Base-by-base conservation (phyloP, 192 early-diverging fungal species). In the Endogone sp. region DNA sequence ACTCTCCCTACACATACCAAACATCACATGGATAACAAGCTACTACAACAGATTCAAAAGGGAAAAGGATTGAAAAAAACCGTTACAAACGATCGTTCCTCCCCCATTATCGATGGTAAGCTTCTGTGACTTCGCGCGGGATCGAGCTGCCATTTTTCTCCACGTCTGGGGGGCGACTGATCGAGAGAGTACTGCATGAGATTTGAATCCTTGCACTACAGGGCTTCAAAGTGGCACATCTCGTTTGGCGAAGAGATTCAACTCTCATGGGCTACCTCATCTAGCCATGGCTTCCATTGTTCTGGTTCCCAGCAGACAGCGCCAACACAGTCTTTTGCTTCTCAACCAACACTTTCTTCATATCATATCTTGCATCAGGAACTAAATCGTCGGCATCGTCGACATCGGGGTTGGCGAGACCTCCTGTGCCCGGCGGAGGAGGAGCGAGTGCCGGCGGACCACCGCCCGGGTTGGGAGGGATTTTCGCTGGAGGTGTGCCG, bases 11-110 rank as follows among this genome's bases (percentile, higher is more conserved):
- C 26, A 29, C 22, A 16, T 23, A 29, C 54, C n/a, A n/a, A n/a
- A n/a, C n/a, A n/a, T n/a, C n/a, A 2, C 27, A 76, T 76, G 75
- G 70, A 76, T 26, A 75, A 66, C 70, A 89, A 86, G 21, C 80
- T 94, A 60, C 78, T 92, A 68, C 44, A 72, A 31, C 87, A 92
- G 71, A 94, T 94, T 72, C 92, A 94, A 69, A 67, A 85, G 61
- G 92, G 92, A 31, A 82, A 74, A 57, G 67, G 49, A 59, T 84
- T 94, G 26, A 89, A 89, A 56, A 91, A 92, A 73, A 60, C 88
- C 21, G 71, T 79, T 32, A 94, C 92, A 3, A 91, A 89, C 60
- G 92, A 94, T 72, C 83, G 88, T 28, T 90, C 92, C 8, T 81
- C 75, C 3, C 87, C 90, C 21, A 9, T 74, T 29, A 60, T 89